Evolutionary conservation across 1,284 basidiomycete genomes (phyloP).

Genomic region (Sphaerobolus stellatus): DNA sequence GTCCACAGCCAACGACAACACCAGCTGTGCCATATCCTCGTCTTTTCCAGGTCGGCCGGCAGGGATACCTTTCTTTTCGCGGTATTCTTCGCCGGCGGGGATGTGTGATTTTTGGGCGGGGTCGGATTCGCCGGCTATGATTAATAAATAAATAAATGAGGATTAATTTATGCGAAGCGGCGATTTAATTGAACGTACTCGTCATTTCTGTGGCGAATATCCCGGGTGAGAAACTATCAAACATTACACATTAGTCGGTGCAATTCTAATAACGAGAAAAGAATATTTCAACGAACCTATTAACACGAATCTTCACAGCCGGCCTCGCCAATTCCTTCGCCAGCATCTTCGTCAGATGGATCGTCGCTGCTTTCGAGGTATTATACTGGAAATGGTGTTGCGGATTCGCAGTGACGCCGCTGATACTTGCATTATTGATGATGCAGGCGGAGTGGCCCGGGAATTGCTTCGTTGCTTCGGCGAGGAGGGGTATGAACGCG

Average conservation of each 20-base stretch:
- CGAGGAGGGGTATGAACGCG: slow-evolving; percentile 42
- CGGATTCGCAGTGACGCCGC: slow-evolving; percentile 35
- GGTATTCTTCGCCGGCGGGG: slow-evolving; percentile 27
- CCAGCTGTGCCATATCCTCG: slow-evolving; percentile 39
- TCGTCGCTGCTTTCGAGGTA: slow-evolving; percentile 38
- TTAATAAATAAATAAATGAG: too few species aligned
- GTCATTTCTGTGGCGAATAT: slow-evolving; percentile 42
- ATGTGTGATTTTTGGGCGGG: slow-evolving; percentile 37
- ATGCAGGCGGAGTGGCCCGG: slow-evolving; percentile 29
- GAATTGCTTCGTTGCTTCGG: slow-evolving; percentile 26
- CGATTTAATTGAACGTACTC: slow-evolving; percentile 22
- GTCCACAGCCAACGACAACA: slow-evolving; percentile 34
- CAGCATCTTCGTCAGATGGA: slow-evolving; percentile 38
- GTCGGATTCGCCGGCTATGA: slow-evolving; percentile 30
- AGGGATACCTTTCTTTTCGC: slow-evolving; percentile 36
- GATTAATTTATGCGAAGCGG: too few species aligned
- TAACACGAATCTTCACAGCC: slow-evolving; percentile 34
- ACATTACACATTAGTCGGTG: not conserved
- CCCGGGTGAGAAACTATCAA: slow-evolving; percentile 34
- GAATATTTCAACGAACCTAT: too few species aligned
- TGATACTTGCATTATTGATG: slow-evolving; percentile 41
- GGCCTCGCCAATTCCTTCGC: slow-evolving; percentile 37
- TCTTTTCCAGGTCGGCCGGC: slow-evolving; percentile 36
- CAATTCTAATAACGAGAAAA: not conserved
- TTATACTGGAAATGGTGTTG: slow-evolving; percentile 43